These are phyloP conservation scores for Psilocybe tampanensis DNA, from an alignment of 768 basidiomycete species.

Conservation along the genomic window DNA sequence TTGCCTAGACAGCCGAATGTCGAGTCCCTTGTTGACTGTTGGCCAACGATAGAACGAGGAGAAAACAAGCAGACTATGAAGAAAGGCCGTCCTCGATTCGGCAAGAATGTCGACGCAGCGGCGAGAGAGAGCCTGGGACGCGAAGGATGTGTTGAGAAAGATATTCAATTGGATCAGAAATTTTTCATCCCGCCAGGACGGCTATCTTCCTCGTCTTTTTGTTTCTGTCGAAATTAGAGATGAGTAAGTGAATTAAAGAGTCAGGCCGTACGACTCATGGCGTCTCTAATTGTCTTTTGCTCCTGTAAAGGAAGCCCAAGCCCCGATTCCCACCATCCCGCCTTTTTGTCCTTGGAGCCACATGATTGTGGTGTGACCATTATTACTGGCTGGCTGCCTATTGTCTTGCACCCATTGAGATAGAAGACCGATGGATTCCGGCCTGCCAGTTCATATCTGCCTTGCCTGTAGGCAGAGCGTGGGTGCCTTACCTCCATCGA, in stretches of 20 bases:
- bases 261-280: slow-evolving; percentile 3
- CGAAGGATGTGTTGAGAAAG: slow-evolving; percentile 39
- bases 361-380: slow-evolving; percentile 19
- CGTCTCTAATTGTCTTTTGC: slow-evolving; percentile 19
- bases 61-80: background rate
- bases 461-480: slow-evolving; percentile 21
- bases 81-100: background rate
- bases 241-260: slow-evolving; percentile 5
- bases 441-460: slow-evolving; percentile 15
- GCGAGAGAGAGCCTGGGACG: background rate
- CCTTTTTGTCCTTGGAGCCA: slow-evolving; percentile 20
- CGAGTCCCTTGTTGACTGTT: background rate
- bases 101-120: background rate
- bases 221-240: slow-evolving; percentile 6
- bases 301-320: slow-evolving; percentile 11
- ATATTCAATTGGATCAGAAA: slow-evolving; percentile 2
- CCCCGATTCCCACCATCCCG: slow-evolving; percentile 8
- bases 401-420: slow-evolving; percentile 17
- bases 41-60: no score
- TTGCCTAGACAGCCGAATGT: background rate
- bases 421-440: slow-evolving; percentile 14
- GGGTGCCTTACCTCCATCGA: slow-evolving; percentile 24
- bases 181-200: background rate
- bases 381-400: slow-evolving; percentile 10
- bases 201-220: slow-evolving; percentile 10